phyloP scores from a whole-genome alignment of 257 asterid genomes.

The Petunia axillaris region DNA sequence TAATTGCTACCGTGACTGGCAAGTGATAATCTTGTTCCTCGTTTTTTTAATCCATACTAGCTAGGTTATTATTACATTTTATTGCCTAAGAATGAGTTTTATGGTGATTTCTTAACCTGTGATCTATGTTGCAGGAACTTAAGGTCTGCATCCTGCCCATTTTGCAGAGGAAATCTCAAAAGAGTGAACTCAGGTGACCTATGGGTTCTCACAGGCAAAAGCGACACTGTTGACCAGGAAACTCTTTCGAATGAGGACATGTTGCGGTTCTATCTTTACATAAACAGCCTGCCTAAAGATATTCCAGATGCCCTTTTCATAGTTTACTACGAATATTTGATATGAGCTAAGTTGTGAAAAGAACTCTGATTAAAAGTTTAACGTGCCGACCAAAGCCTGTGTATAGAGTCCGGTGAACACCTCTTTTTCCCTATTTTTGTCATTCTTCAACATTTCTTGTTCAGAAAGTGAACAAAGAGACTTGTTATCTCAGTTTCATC shows the following conservation, averaged over 20 bases:
- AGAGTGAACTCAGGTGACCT: constrained; percentile 61
- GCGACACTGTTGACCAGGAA: constrained; percentile 58
- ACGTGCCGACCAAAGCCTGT: constrained; percentile 26
- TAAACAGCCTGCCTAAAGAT: constrained; percentile 59
- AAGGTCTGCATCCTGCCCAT: constrained; percentile 70
- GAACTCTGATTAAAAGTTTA: neutral
- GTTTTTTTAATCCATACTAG: neutral
- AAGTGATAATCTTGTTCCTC: neutral
- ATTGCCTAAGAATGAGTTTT: neutral
- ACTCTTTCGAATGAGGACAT: constrained; percentile 51
- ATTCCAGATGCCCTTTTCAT: constrained; percentile 61
- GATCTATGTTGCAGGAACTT: constrained; percentile 43
- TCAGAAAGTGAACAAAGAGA: neutral
- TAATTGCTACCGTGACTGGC: constrained; percentile 87
- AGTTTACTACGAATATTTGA: constrained; percentile 57
- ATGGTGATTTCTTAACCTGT: neutral
- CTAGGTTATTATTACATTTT: neutral
- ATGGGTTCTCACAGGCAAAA: constrained; percentile 59
- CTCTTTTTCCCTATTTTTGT: neutral
- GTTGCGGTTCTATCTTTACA: constrained; percentile 53
- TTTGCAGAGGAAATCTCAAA: constrained; percentile 65
- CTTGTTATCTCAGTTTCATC: neutral
- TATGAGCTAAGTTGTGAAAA: constrained; percentile 31
- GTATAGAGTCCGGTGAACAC: neutral
- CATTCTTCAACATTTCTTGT: neutral